Base-by-base conservation (phyloP, 1,284 basidiomycete genomes). In the Malassezia vespertilionis region DNA sequence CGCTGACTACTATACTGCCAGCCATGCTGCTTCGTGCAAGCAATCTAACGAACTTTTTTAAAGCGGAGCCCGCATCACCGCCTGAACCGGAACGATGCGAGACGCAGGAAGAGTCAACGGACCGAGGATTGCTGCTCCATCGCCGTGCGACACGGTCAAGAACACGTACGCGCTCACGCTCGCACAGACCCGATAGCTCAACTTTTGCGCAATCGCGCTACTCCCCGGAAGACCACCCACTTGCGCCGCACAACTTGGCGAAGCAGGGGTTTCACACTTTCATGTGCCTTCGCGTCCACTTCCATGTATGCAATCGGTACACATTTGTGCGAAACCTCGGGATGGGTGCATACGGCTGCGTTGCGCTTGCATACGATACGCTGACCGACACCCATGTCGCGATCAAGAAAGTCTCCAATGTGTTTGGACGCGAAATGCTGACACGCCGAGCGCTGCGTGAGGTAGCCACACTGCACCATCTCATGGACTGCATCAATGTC, bases 291-390 rank as follows among this genome's bases (percentile, higher is more conserved):
- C 59, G 61, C 24, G 60, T 67, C 17, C 65, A 63, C 8, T 70
- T 70, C 44, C 58, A 69, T 46, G 67, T 70, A 10, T 56, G 60
- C 40, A 62, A 59, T 51, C 54, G 64, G 2, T 70, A 70, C 40
- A 55, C 57, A 5, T 65, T 68, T 33, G 38, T 65, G 8, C 61
- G 67, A 17, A 65, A 69, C 44, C 58, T 70, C 31, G 67, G 67
- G 40, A 60, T 69, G 23, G 67, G 67, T 14, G 64, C 67, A 5
- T 70, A 70, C 32, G 67, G 67, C 14, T 70, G 65, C 33, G 67
- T 70, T 2, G 67, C 67, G 4, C 54, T 70, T 6, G 60, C 60
- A 8, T 52, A 56, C 20, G 67, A 70, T 38, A 39, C 53, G 28
- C 50, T 61, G 37, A 49, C 63, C 18, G 58, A 61, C 14, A 60